Base-by-base conservation (phyloP, 2,329 filamentous ascomycete species). In the Coniochaeta sp. region DNA sequence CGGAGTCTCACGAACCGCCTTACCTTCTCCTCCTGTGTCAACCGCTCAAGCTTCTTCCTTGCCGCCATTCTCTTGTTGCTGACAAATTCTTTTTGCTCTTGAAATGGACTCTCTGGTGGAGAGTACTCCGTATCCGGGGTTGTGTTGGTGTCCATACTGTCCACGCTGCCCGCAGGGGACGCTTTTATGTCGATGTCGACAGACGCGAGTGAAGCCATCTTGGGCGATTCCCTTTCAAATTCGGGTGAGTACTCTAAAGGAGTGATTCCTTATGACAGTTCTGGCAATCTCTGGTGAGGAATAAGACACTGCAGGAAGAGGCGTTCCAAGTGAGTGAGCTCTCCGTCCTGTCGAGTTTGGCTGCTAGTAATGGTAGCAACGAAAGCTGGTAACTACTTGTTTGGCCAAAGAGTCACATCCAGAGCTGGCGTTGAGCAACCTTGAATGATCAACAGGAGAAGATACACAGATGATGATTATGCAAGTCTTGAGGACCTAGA, bases 11-110 rank as follows among this genome's bases (percentile, higher is more conserved):
- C 9, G 3, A n/a, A n/a, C 22, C 6, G 20, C 14, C 38, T 26
- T 55, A 78, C 78, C 69, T 85, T 85, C 62, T 85, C 81, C 51
- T 81, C 76, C 40, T 80, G 62, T 9, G 72, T 78, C 35, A 85
- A 64, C 56, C 69, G 68, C 40, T 71, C 67, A 31, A 84, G 63
- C 58, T 81, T 79, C 58, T 77, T 72, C 57, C 63, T 71, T 14
- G 75, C 72, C 27, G 66, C 61, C 31, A 65, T 58, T 51, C 76
- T 71, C 45, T 67, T 67, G 55, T 72, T 64, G 55, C 66, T 67
- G 9, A 31, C 18, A 8, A 70, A 59, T 12, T 63, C 54, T 16
- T 63, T 60, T 40, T 55, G 60, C 26, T 69, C 63, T 16, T 67
- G 65, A 26, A 68, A 59, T 3, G 73, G 73, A 55, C 72, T 78